phyloP scores from a whole-genome alignment of 352 stramenopile genomes.

The Phytophthora citrophthora region DNA sequence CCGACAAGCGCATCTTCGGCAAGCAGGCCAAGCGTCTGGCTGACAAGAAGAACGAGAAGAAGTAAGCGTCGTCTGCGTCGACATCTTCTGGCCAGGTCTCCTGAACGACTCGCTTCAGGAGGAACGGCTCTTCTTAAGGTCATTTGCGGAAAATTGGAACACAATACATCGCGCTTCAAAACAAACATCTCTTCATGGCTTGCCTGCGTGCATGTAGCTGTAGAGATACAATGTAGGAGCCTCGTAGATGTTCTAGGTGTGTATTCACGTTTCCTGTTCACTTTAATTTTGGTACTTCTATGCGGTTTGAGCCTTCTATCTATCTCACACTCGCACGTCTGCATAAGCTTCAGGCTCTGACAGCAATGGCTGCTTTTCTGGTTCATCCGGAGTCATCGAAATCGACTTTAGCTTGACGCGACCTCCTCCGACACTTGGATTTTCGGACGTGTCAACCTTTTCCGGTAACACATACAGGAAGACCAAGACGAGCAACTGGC shows the following conservation, averaged over 20 bases:
- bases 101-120: slow-evolving; percentile 16
- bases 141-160: slow-evolving; percentile 73
- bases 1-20: slow-evolving; percentile 86
- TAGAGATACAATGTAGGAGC: no score
- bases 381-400: slow-evolving; percentile 13
- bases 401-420: slow-evolving; percentile 21
- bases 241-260: neutral
- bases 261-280: no score
- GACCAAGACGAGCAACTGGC: slow-evolving; percentile 70
- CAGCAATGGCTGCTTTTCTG: slow-evolving; percentile 60
- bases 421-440: slow-evolving; percentile 1
- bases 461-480: slow-evolving; percentile 78
- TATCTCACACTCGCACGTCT: slow-evolving; percentile 32
- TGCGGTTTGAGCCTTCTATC: neutral
- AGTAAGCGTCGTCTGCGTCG: slow-evolving; percentile 60
- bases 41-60: slow-evolving; percentile 83
- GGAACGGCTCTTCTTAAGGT: slow-evolving; percentile 38
- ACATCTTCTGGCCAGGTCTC: slow-evolving; percentile 29
- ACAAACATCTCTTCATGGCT: slow-evolving; percentile 7
- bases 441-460: slow-evolving; percentile 50
- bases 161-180: slow-evolving; percentile 61
- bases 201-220: neutral
- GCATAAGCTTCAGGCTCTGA: slow-evolving; percentile 30
- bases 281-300: neutral
- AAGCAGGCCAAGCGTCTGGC: slow-evolving; percentile 91